Base-by-base conservation (phyloP, 2,329 filamentous ascomycete species). In the Biscogniauxia mediterranea region DNA sequence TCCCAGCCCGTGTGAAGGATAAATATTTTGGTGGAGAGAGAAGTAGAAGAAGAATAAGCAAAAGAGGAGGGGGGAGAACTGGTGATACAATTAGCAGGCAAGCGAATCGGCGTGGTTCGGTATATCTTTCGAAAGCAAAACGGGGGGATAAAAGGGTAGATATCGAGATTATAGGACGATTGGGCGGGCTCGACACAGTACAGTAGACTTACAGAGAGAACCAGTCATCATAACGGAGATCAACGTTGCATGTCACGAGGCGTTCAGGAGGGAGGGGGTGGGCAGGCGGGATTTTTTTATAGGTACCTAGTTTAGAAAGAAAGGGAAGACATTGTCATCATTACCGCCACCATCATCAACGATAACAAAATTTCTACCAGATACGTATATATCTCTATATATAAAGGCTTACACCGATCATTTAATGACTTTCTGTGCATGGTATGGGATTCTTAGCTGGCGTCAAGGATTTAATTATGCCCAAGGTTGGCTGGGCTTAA, bases 1-100 rank as follows among this genome's bases (percentile, higher is more conserved):
- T 42, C 61, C 50, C 71, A 73, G 52, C 70, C 66, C 21, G 64
- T 73, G 21, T 70, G 56, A 63, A 52, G 59, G 55, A 15, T 49
- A 53, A 52, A 26, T 17, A n/a, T 46, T 46, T 56, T 61, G 51
- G 23, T 23, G 25, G 55, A 46, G 54, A 32, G 8, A 13, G n/a
- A 38, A 58, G 11, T 13, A 54, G 42, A 52, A 60, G 28, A 54
- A 28, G 32, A 19, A 54, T 52, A 32, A 42, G 54, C 46, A 61
- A 4, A 8, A 32, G 38, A 11, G 38, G 17, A 17, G 11, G 25
- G 20, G 52, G 19, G 28, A 55, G 42, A 52, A 55, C 21, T 52
- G 42, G 42, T 32, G 38, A 0, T n/a, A 53, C 46, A 52, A 15
- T 26, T 26, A 42, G 42, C 26, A 11, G 23, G 38, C 17, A n/a